Base-by-base conservation (phyloP, 176 grass and related monocot species). In the Lolium perenne region DNA sequence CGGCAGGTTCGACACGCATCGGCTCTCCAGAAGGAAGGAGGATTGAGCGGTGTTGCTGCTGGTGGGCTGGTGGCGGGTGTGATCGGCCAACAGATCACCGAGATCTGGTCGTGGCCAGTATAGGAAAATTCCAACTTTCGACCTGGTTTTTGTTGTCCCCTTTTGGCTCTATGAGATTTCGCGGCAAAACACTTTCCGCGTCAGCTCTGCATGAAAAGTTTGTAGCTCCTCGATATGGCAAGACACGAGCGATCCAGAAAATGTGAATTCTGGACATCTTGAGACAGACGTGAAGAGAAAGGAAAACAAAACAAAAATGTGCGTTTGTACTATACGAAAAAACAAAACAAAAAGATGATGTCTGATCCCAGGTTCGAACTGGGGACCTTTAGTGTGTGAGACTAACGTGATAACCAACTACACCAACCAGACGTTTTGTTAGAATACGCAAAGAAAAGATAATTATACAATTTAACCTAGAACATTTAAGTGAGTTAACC, bases 401-500 rank as follows among this genome's bases (percentile, higher is more conserved):
- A 94, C 90, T 97, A 93, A 91, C 89, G 87, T 97, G 91, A 95
- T 92, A 75, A 97, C 90, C 95, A 86, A 95, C 91, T 93, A 93
- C 87, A 95, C 89, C 93, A 95, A 87, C 45, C 57, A 76, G 58
- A 84, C 81, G 0, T 0, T 0, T 32, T 38, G 74, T 8, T 43
- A 35, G 2, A 3, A 35, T 35, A 35, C 32, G 32, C 32, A 35
- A 35, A 35, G 32, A 35, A 35, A 35, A 2, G 2, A 2, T 3
- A 35, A 35, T 35, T 35, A 35, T 35, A 35, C 32, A 35, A 35
- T 35, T 3, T 35, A 35, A 35, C 2, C 1, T 35, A 35, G 32
- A 35, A 35, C 32, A 35, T 2, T 3, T 35, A 35, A 35, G 32
- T n/a, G n/a, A n/a, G n/a, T n/a, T n/a, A n/a, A n/a, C 2, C 32